Percentiles rank a stretch among this genome's conserved stretches.
These are phyloP conservation scores for Colletotrichum musae DNA, from an alignment of 2,329 filamentous ascomycete genomes.

Conservation along the genomic window DNA sequence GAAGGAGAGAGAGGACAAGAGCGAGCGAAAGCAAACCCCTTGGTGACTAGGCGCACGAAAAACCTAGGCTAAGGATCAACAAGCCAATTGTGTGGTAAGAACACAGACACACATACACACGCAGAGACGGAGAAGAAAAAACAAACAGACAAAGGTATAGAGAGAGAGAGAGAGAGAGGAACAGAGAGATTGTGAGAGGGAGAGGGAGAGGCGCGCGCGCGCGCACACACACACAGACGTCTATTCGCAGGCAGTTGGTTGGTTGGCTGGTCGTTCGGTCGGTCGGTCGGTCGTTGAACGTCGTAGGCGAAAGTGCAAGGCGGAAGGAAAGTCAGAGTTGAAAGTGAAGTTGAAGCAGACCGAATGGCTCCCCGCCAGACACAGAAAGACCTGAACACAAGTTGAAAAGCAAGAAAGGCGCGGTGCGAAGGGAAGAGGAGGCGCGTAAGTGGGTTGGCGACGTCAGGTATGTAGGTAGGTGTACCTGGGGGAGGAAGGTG, in stretches of 20 bases:
- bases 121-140: background rate
- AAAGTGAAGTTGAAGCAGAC: conserved; percentile 12
- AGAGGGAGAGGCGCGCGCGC: no score
- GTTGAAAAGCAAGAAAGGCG: conserved; percentile 27
- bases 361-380: background rate
- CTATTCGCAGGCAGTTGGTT: no score
- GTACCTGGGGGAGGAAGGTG: background rate
- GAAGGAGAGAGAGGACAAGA: no score
- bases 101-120: no score
- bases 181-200: conserved; percentile 12
- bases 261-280: no score
- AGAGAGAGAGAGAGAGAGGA: background rate
- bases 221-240: no score
- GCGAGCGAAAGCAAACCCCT: no score
- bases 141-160: background rate
- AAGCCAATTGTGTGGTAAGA: no score
- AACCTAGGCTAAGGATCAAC: no score
- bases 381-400: conserved; percentile 26
- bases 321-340: background rate
- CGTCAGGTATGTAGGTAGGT: conserved; percentile 23
- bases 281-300: no score
- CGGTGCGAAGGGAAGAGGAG: conserved; percentile 33
- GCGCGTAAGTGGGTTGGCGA: conserved; percentile 29
- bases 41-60: no score
- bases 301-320: background rate